Evolutionary conservation across 768 basidiomycete genomes (phyloP).

Genomic region (Auricularia auricula-judae): DNA sequence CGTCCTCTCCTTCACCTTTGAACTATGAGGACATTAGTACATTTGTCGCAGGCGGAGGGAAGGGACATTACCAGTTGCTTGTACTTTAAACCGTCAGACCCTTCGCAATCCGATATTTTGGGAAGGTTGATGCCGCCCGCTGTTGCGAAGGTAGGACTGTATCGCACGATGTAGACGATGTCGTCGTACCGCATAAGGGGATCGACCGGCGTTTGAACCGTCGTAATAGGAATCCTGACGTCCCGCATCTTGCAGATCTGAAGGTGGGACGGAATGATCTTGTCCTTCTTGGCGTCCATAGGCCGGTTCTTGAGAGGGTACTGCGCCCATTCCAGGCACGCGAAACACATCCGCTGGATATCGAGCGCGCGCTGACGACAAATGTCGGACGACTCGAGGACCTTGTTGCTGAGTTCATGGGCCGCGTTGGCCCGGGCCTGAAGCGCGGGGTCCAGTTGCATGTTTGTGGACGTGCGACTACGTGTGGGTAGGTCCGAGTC

Average conservation of each 20-base stretch:
- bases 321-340: constrained; percentile 66
- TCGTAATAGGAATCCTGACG: constrained; percentile 69
- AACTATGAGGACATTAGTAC: constrained; percentile 44
- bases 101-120: constrained; percentile 66
- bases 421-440: constrained; percentile 6
- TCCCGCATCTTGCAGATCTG: constrained; percentile 38
- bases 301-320: constrained; percentile 31
- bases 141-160: constrained; percentile 42
- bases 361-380: constrained; percentile 15
- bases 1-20: constrained; percentile 85
- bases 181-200: constrained; percentile 52
- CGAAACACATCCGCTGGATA: constrained; percentile 50
- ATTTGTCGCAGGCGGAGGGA: too few species aligned
- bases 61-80: constrained; percentile 56
- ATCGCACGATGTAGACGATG: constrained; percentile 60
- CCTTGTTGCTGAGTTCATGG: background rate
- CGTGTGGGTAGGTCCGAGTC: background rate
- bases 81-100: constrained; percentile 51
- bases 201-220: constrained; percentile 59
- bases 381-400: background rate
- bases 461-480: too few species aligned
- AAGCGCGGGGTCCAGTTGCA: too few species aligned
- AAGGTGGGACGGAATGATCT: constrained; percentile 33
- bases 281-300: constrained; percentile 16
- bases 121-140: constrained; percentile 78